Evolutionary conservation across 176 grass and related monocot genomes (phyloP), one percentile per base, ranked within the genome.

Genomic region (Oryza nivara): DNA sequence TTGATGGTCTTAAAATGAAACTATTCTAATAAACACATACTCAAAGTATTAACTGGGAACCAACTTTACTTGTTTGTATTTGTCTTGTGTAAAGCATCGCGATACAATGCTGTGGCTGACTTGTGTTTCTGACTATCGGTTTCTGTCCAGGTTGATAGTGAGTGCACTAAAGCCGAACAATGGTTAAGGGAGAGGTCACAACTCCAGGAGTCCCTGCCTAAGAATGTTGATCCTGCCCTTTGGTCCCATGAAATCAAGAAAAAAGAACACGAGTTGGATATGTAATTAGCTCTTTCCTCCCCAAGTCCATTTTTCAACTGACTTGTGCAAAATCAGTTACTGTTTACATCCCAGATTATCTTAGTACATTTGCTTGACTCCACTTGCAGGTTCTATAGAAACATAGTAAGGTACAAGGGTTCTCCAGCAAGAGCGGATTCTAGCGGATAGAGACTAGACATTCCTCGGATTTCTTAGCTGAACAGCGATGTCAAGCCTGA

Each of bases 161-260:
- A 96, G 79, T 99, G 96, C 49, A 73, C 26, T 28, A 96, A 92
- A 84, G 91, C 88, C 69, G 96, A 99, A 76, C 89, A 89, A 73
- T 99, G 96, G 96, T 72, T 99, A 73, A 88, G 78, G 36, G 91
- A 96, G 38, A 89, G 44, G 64, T 86, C 25, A 54, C 88, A 99
- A 65, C 84, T 89, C 74, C 97, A 99, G 48, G 91, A 94, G 64
- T 74, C 93, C 20, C 85, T 99, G 65, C 90, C 91, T 14, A 93
- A 92, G 88, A 94, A 93, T 90, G 88, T 89, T 0, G 90, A 99
- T 63, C 93, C 96, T 77, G 90, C 96, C 65, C 65, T 96, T 83
- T 96, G 93, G 91, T 96, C 91, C 16, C 86, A 86, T 89, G 86
- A 99, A 88, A 92, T 99, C 81, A 90, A 82, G 67, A 89, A 74